phyloP scores from a whole-genome alignment of 2,329 filamentous ascomycete species.

The Fusarium nisikadoi region DNA sequence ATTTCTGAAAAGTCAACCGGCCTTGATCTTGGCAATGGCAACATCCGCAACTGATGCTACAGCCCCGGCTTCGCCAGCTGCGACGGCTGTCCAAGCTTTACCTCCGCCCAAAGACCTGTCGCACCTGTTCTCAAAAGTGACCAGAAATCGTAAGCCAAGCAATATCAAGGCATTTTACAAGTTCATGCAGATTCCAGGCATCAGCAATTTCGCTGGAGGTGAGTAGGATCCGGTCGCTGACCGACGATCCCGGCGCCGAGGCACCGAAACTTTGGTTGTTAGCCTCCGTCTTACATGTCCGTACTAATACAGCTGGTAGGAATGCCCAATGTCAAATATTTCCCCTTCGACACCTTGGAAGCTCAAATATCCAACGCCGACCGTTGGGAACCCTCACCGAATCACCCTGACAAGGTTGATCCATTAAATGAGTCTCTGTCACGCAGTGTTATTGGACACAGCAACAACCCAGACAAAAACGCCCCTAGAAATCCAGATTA shows the following conservation, averaged over 20 bases:
- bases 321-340: constrained; percentile 82
- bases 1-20: background rate
- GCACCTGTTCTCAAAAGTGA: constrained; percentile 79
- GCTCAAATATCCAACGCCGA: constrained; percentile 79
- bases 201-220: constrained; percentile 72
- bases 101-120: constrained; percentile 75
- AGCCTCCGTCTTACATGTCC: background rate
- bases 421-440: constrained; percentile 3
- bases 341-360: constrained; percentile 91
- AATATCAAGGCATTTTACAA: constrained; percentile 86
- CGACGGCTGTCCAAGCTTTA: constrained; percentile 21
- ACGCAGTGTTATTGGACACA: background rate
- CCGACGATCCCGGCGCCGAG: constrained; percentile 4
- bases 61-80: constrained; percentile 6
- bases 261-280: background rate
- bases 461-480: background rate
- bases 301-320: constrained; percentile 59
- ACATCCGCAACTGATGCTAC: constrained; percentile 33
- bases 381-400: constrained; percentile 78
- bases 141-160: constrained; percentile 72
- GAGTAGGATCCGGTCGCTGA: constrained; percentile 37
- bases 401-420: constrained; percentile 57
- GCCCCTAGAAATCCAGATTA: constrained; percentile 44
- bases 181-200: constrained; percentile 76
- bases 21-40: constrained; percentile 24